phyloP scores from a whole-genome alignment of 371 early-diverging fungal genomes.

The Zychaea mexicana region DNA sequence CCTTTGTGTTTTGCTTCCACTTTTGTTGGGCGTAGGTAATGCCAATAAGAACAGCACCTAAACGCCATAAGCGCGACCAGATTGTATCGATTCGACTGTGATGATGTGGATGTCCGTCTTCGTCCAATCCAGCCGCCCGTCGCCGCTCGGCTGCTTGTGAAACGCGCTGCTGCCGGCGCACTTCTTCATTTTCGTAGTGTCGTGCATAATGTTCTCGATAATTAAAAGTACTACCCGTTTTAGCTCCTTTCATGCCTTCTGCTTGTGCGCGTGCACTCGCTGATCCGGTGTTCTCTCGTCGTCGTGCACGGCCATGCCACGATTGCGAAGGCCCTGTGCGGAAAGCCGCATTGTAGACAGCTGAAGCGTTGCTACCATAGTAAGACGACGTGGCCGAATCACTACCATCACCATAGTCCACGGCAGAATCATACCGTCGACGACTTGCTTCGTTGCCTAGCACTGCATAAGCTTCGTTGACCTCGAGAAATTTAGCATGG shows the following conservation, averaged over 20 bases:
- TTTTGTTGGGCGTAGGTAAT: constrained; percentile 14
- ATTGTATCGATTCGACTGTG: constrained; percentile 7
- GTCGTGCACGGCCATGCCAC: constrained; percentile 33
- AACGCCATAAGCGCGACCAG: constrained; percentile 33
- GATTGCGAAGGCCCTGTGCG: constrained; percentile 36
- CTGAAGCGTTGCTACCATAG: constrained; percentile 3
- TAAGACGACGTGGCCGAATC: constrained; percentile 49
- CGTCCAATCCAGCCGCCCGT: constrained; percentile 22
- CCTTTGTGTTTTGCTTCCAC: background rate
- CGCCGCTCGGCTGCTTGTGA: constrained; percentile 35
- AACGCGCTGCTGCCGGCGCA: constrained; percentile 35
- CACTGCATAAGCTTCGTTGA: constrained; percentile 87
- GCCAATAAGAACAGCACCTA: constrained; percentile 22
- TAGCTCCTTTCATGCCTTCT: constrained; percentile 20
- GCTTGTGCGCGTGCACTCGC: constrained; percentile 46
- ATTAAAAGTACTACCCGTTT: constrained; percentile 20
- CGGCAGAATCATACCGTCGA: constrained; percentile 74
- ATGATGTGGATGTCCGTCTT: constrained; percentile 1
- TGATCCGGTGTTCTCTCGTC: constrained; percentile 36
- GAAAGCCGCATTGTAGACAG: constrained; percentile 14
- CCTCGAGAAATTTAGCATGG: constrained; percentile 68
- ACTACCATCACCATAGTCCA: constrained; percentile 30
- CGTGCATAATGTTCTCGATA: constrained; percentile 28
- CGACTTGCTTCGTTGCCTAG: constrained; percentile 74
- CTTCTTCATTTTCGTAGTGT: constrained; percentile 50